phyloP scores from a whole-genome alignment of 192 early-diverging fungal genomes.

The Bifiguratus adelaidae region DNA sequence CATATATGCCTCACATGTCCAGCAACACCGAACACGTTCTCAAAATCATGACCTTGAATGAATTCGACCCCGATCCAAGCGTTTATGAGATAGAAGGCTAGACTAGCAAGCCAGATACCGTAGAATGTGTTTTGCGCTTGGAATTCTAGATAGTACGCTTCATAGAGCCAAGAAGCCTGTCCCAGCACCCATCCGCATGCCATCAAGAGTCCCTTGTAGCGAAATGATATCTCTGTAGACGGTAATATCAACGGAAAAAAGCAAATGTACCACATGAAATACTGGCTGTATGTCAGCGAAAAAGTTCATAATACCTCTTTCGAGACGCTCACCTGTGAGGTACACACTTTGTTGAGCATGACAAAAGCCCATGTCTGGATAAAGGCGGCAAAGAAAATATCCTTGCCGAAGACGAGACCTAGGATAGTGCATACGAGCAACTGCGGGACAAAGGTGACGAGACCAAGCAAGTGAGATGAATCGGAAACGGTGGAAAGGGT shows the following conservation, averaged over 20 bases:
- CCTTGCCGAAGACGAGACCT: slow-evolving; percentile 62
- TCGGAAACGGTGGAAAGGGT: slow-evolving; percentile 9
- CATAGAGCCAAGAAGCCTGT: slow-evolving; percentile 78
- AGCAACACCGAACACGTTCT: slow-evolving; percentile 29
- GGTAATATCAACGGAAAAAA: slow-evolving; percentile 82
- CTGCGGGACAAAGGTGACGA: slow-evolving; percentile 84
- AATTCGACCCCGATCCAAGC: slow-evolving; percentile 57
- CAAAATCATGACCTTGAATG: slow-evolving; percentile 31
- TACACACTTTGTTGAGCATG: slow-evolving; percentile 93
- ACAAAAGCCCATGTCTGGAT: slow-evolving; percentile 96
- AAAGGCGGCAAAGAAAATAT: slow-evolving; percentile 84
- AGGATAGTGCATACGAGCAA: slow-evolving; percentile 47
- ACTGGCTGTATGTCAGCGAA: slow-evolving; percentile 35
- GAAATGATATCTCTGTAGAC: slow-evolving; percentile 30
- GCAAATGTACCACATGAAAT: slow-evolving; percentile 99
- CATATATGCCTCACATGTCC: slow-evolving; percentile 37
- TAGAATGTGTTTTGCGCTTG: slow-evolving; percentile 75
- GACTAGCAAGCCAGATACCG: slow-evolving; percentile 59
- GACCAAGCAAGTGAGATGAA: slow-evolving; percentile 33
- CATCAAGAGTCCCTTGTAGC: slow-evolving; percentile 37
- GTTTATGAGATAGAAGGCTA: slow-evolving; percentile 62
- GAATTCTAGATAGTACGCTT: slow-evolving; percentile 85
- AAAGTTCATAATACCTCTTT: background rate
- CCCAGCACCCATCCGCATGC: slow-evolving; percentile 54
- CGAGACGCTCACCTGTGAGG: slow-evolving; percentile 64